Percentiles rank a stretch among this genome's conserved stretches.
These are phyloP conservation scores for Keithomyces neogunnii DNA, from an alignment of 2,329 filamentous ascomycete genomes.

Conservation along the genomic window DNA sequence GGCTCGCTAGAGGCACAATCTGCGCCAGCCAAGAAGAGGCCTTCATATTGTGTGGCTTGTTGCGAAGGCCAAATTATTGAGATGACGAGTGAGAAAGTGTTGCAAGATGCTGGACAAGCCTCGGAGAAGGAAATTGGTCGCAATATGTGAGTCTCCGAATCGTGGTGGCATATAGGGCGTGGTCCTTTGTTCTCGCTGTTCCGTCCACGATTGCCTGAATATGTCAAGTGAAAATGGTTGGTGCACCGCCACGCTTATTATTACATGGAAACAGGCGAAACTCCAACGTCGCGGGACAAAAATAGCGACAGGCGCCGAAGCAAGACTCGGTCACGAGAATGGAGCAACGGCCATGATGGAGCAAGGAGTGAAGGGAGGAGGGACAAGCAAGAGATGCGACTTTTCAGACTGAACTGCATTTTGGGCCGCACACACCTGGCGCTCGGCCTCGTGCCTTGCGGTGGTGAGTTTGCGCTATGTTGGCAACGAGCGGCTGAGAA, in stretches of 20 bases:
- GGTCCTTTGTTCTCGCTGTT: not conserved
- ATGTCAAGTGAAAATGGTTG: too few relatives aligned
- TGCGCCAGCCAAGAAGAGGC: not conserved
- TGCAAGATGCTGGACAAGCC: too few relatives aligned
- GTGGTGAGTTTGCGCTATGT: not conserved
- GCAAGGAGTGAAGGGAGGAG: too few relatives aligned
- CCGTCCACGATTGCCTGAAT: not conserved
- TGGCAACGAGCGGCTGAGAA: not conserved
- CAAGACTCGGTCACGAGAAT: too few relatives aligned
- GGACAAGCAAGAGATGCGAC: too few relatives aligned
- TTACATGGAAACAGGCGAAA: too few relatives aligned
- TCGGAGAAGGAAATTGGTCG: not conserved
- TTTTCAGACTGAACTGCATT: not conserved
- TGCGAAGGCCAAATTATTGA: not conserved
- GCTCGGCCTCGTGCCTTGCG: not conserved
- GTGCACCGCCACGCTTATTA: too few relatives aligned
- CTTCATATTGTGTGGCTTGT: conserved; percentile 1
- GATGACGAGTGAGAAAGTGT: too few relatives aligned
- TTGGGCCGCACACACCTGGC: not conserved
- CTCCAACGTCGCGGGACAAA: too few relatives aligned
- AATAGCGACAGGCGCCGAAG: too few relatives aligned
- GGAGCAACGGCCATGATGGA: not conserved
- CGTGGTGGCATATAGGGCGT: not conserved
- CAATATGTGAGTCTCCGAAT: not conserved
- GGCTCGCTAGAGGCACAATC: conserved; percentile 12